Conservation (phyloP, 257 asterid genomes). For the Gentiana straminea region DNA sequence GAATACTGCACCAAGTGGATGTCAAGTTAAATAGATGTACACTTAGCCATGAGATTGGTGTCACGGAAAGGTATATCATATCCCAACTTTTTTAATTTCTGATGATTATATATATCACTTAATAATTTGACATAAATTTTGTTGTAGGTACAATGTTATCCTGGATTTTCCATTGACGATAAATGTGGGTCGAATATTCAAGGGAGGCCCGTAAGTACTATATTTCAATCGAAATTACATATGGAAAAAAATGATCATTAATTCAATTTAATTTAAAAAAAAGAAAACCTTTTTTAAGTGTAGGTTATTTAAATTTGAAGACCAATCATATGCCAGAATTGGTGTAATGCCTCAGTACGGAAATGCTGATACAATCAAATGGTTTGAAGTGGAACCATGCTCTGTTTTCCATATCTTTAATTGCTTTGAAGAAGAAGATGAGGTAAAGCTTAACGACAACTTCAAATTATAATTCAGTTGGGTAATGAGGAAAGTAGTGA, state of each 20-base stretch:
- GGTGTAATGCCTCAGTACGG: constrained; percentile 86
- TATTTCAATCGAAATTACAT: background rate
- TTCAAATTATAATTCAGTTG: too few species aligned
- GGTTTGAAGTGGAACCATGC: constrained; percentile 63
- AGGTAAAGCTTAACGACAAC: constrained; percentile 22
- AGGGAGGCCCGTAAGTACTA: constrained; percentile 55
- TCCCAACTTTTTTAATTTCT: background rate
- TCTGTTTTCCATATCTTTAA: constrained; percentile 55
- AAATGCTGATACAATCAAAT: constrained; percentile 41
- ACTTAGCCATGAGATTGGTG: constrained; percentile 54
- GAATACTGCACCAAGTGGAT: constrained; percentile 44
- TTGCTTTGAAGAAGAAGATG: constrained; percentile 49
- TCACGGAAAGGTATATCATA: constrained; percentile 28
- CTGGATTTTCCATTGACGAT: constrained; percentile 53
- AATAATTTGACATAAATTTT: background rate
- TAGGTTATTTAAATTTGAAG: constrained; percentile 43
- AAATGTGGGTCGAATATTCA: constrained; percentile 36
- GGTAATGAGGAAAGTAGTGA: too few species aligned
- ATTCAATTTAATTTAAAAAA: background rate
- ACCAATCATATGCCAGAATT: constrained; percentile 44
- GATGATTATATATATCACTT: background rate
- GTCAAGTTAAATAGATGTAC: constrained; percentile 39
- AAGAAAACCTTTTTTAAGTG: background rate
- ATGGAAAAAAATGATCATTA: background rate
- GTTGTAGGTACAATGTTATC: constrained; percentile 47